Evolutionary conservation across 306 rosid species (phyloP), one percentile per base, ranked within the genome.

Genomic region (Prunus fruticosa): DNA sequence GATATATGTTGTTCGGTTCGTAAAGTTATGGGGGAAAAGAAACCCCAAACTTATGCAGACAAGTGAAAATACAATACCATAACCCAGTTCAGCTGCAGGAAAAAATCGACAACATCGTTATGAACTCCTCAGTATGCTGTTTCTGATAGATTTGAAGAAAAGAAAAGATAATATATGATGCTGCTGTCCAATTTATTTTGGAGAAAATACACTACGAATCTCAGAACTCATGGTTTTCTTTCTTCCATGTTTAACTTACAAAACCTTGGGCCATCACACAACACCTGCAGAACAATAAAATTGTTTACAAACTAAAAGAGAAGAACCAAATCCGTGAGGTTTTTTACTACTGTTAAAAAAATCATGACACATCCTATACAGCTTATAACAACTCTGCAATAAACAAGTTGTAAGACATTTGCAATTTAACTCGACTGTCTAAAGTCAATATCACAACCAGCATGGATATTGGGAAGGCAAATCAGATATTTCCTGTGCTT

Each of bases 231-330:
- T 30, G 34, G 34, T 30, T 30, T 18, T 67, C 53, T 45, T 67
- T 23, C 13, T 11, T 54, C 60, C 23, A 5, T n/a, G 12, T 54
- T 54, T 8, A 5, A 25, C 52, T 12, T 23, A 6, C 34, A 67
- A 23, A 46, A 45, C 5, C 16, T 19, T 34, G 69, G 69, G 15
- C 5, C n/a, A 19, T 10, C 53, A 50, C 43, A 2, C 56, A 69
- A 12, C 45, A 18, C 8, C 34, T 16, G 23, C 13, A 18, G 63
- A 5, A 19, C 11, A 27, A 32, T 32, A 5, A 32, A 32, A 32
- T 32, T 32, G 38, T 32, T 32, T 32, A 32, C 38, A 32, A 5
- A 32, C 86, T 16, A 76, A 77, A 82, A 81, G 43, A 76, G 34
- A 76, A 9, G 52, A 58, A 75, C 78, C 87, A 22, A 90, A 30